These are phyloP conservation scores for Tillandsia fasciculata DNA, from an alignment of 176 grass and related monocot species.

Conservation along the genomic window DNA sequence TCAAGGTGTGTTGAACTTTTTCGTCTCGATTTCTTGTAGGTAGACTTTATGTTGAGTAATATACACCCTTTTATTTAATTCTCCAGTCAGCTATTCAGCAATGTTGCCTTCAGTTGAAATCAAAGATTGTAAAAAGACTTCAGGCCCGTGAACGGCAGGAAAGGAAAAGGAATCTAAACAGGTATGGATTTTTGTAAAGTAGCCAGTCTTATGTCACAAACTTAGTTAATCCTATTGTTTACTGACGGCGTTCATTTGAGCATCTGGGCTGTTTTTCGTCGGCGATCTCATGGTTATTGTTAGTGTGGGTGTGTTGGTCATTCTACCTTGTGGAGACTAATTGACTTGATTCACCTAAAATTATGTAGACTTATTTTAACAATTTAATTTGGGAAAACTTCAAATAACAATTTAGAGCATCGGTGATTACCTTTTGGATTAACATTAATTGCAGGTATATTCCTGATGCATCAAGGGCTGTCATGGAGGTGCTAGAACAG, in stretches of 20 bases:
- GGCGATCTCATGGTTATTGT: too few relatives aligned
- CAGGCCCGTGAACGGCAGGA: conserved; percentile 90
- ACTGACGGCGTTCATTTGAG: too few relatives aligned
- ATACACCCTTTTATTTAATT: background rate
- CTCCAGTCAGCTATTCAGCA: conserved; percentile 76
- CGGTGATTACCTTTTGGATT: background rate
- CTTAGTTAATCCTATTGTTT: too few relatives aligned
- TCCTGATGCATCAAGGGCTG: conserved; percentile 87
- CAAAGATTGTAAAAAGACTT: conserved; percentile 90
- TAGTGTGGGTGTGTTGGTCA: too few relatives aligned
- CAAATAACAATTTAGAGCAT: background rate
- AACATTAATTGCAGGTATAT: conserved; percentile 49
- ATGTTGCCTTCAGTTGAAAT: conserved; percentile 89
- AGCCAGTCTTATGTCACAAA: background rate
- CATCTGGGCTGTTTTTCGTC: too few relatives aligned
- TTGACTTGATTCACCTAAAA: too few relatives aligned
- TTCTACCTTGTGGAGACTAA: too few relatives aligned
- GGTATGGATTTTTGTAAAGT: conserved; percentile 19
- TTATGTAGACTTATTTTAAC: too few relatives aligned
- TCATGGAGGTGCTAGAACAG: conserved; percentile 81
- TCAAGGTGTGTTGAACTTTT: conserved; percentile 44
- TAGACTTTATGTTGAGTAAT: background rate
- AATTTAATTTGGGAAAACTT: too few relatives aligned
- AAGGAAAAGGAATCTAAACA: conserved; percentile 81
- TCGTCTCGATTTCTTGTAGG: conserved; percentile 10